Evolutionary conservation across 2,329 filamentous ascomycete species (phyloP), one percentile per base, ranked within the genome.

Genomic region (Dothiorella sarmentorum): DNA sequence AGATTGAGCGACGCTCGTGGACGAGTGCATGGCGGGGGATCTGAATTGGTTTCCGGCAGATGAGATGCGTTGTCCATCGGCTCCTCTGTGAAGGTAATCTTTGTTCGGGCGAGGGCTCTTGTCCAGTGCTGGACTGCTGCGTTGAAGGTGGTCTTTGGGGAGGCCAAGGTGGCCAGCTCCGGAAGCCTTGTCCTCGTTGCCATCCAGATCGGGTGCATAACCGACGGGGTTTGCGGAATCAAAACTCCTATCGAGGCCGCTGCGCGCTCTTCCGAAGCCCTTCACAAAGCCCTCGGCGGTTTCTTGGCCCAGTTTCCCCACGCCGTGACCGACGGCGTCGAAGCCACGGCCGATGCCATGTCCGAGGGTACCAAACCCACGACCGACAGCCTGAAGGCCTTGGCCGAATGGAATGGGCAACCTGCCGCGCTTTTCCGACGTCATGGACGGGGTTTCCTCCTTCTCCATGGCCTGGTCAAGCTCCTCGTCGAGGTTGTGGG

Each of bases 401-500:
- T 45, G 37, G n/a, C 57, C 57, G 40, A 59, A 65, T 7, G 80
- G 69, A 3, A 82, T 74, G 4, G 75, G 73, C 22, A 76, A 58
- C 1, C 64, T 62, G 31, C 59, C 63, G 9, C 61, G 63, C 61
- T 68, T 73, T 20, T 13, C 26, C 3, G 43, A 40, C 26, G 51
- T 49, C 2, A 24, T 38, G n/a, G 24, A 40, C 31, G 27, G 38
- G 38, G 31, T 6, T 17, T 24, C 37, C 27, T 51, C 37, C 13
- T 47, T 26, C 33, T 42, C 26, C 15, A 53, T 45, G 38, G 49
- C 47, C 22, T 55, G 33, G 22, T 59, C 47, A 17, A 59, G 31
- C 20, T 45, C 40, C 31, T 57, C 55, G n/a, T 57, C 47, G 37
- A 59, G 10, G 29, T 45, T 33, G n/a, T 44, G 47, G 15, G 57